These are phyloP conservation scores for Tuber indicum DNA, from an alignment of 495 filamentous ascomycete genomes.

Conservation along the genomic window DNA sequence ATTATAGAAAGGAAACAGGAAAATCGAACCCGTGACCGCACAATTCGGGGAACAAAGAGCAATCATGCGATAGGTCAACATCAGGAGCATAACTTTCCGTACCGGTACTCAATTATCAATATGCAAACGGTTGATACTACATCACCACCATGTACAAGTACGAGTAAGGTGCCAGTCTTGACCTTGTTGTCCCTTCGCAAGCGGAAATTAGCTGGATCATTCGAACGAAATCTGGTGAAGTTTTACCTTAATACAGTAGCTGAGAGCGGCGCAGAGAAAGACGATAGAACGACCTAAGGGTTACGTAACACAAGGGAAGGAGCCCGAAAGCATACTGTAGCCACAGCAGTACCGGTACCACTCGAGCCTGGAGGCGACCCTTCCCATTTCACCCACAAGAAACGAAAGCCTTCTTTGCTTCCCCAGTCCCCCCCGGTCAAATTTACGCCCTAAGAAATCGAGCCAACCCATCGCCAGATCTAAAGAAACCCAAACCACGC, in stretches of 20 bases:
- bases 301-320: conserved; percentile 2
- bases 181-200: not conserved
- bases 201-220: not conserved
- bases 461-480: conserved; percentile 3
- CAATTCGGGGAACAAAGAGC: not conserved
- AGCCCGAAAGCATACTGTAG: not conserved
- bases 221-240: not conserved
- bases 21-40: not conserved
- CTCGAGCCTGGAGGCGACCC: not conserved
- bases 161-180: not conserved
- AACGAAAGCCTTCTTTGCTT: not conserved
- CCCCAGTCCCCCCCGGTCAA: not conserved
- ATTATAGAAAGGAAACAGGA: not conserved
- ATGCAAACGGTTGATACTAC: not conserved
- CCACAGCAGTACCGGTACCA: not conserved
- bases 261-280: not conserved
- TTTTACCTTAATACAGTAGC: not conserved
- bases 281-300: not conserved
- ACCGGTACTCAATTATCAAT: not conserved
- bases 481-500: conserved; percentile 4
- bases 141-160: not conserved
- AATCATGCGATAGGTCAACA: not conserved
- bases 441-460: not conserved
- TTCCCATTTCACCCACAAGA: not conserved
- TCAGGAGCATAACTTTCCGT: not conserved